A percentile compares a stretch with the other conserved stretches of the same genome.
Conservation (phyloP, 1,284 basidiomycete species). For the Ustilago shanxiensis region DNA sequence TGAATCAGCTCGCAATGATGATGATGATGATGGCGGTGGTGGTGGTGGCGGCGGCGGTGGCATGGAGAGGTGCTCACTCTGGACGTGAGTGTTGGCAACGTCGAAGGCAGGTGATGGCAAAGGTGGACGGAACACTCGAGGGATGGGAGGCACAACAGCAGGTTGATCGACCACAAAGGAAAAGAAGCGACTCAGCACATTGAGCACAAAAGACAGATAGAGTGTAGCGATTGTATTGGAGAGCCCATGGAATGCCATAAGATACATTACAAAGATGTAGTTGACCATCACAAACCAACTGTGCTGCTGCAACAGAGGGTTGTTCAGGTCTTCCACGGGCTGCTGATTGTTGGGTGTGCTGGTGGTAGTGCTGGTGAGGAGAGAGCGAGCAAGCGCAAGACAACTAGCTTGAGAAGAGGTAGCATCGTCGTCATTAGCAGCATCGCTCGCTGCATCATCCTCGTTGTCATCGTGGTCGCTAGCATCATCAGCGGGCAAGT, state of each 20-base stretch:
- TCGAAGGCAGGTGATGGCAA: no score
- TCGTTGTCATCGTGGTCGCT: background rate
- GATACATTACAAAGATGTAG: conserved; percentile 6
- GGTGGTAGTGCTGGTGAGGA: background rate
- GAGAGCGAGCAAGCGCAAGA: background rate
- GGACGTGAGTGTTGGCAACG: no score
- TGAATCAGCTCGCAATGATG: no score
- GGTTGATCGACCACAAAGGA: background rate
- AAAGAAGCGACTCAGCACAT: background rate
- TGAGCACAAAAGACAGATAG: background rate
- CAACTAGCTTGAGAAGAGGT: background rate
- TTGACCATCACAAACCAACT: background rate
- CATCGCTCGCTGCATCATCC: background rate
- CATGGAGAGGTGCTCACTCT: no score
- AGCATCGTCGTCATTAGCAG: background rate
- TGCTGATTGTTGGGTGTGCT: no score
- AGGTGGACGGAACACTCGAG: background rate
- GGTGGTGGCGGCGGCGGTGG: no score
- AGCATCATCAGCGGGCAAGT: no score
- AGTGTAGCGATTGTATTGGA: background rate
- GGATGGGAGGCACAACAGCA: background rate
- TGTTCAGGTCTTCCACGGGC: no score
- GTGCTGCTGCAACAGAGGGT: no score
- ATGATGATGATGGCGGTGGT: no score
- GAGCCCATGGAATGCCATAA: conserved; percentile 1